Evolutionary conservation across 2,329 filamentous ascomycete genomes (phyloP).

Genomic region (Claviceps pazoutovae): DNA sequence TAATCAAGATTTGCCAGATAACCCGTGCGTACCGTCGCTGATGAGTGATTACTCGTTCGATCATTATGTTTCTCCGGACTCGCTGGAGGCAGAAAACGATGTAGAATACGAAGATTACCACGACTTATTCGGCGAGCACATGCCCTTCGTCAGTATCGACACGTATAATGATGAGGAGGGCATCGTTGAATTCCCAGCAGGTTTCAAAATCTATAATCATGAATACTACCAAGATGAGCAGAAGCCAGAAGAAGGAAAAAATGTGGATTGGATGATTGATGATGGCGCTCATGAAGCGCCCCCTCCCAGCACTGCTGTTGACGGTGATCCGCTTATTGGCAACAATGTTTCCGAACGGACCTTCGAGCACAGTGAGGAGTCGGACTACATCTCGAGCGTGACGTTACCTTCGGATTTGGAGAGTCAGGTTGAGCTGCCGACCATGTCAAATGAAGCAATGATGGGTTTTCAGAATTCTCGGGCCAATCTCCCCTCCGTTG

Average conservation of each 20-base stretch:
- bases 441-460: neutral
- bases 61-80: neutral
- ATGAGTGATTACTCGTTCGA: neutral
- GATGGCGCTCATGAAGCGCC: neutral
- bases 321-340: neutral
- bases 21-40: slow-evolving; percentile 13
- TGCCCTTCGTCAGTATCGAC: too few species aligned
- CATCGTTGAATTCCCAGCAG: neutral
- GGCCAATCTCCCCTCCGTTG: neutral
- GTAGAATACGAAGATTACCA: slow-evolving; percentile 9
- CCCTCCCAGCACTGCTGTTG: neutral
- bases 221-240: neutral
- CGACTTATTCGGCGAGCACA: neutral
- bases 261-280: neutral
- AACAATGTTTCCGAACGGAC: neutral
- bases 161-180: slow-evolving; percentile 8
- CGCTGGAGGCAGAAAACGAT: slow-evolving; percentile 10
- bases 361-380: neutral
- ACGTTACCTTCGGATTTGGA: neutral
- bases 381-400: neutral
- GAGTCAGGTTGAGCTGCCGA: neutral
- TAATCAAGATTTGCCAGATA: slow-evolving; percentile 16
- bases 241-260: neutral
- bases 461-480: neutral
- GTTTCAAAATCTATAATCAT: neutral